Conservation (phyloP, 148 eudicot species). For the Vaccinium myrtillus region DNA sequence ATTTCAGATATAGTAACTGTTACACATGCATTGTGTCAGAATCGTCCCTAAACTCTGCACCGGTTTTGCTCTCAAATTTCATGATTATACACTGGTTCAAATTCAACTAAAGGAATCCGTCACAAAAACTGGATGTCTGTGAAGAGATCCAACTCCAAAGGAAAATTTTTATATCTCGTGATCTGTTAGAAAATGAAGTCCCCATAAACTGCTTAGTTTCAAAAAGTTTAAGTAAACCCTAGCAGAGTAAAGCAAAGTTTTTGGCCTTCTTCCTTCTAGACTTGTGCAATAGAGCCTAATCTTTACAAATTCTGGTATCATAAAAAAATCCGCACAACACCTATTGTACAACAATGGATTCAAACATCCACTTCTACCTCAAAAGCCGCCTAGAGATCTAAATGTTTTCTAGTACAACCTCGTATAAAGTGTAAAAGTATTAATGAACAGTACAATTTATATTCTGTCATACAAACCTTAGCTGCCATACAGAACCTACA, state of each 20-base stretch:
- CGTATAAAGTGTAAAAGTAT: background rate
- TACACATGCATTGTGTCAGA: background rate
- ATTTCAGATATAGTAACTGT: background rate
- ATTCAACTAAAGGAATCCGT: background rate
- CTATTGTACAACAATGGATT: background rate
- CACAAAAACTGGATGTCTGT: background rate
- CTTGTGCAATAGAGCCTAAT: background rate
- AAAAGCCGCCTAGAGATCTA: constrained; percentile 5
- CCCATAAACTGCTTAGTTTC: background rate
- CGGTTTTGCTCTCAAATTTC: background rate
- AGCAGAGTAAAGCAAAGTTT: background rate
- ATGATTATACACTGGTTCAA: background rate
- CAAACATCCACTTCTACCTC: background rate
- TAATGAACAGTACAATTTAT: background rate
- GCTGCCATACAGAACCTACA: background rate
- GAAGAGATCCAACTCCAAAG: background rate
- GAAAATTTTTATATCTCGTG: background rate
- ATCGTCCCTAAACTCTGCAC: background rate
- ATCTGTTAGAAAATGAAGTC: background rate
- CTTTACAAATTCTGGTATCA: background rate
- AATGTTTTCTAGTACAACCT: background rate
- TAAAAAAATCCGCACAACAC: too few species aligned
- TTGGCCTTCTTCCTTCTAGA: background rate
- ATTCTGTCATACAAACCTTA: background rate
- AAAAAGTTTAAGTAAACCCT: background rate